Conservation (phyloP, 257 asterid genomes). For the Lycium ferocissimum region DNA sequence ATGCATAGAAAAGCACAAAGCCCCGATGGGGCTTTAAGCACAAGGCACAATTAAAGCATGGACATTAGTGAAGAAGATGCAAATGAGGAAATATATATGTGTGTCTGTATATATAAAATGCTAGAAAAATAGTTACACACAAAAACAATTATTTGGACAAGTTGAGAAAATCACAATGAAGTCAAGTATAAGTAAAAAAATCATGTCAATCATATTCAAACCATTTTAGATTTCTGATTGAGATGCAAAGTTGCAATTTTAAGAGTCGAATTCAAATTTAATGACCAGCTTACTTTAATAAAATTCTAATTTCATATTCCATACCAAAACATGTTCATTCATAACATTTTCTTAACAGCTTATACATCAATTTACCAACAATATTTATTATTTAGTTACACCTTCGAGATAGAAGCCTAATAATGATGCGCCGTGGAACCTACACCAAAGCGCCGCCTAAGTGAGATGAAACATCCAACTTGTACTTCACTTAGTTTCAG, state of each 20-base stretch:
- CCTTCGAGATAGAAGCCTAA: neutral
- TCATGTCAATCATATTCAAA: neutral
- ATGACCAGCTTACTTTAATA: neutral
- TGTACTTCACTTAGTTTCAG: neutral
- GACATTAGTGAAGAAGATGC: neutral
- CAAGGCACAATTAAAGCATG: neutral
- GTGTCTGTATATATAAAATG: neutral
- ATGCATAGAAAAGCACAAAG: neutral
- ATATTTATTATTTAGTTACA: neutral
- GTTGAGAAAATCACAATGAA: slow-evolving; percentile 5
- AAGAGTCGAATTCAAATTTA: neutral
- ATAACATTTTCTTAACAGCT: neutral
- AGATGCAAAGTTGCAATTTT: slow-evolving; percentile 7
- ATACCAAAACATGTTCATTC: neutral
- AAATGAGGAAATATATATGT: neutral
- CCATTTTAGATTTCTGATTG: neutral
- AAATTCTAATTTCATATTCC: neutral
- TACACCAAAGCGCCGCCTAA: neutral
- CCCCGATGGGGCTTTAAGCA: neutral
- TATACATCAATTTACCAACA: neutral
- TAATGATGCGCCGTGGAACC: neutral
- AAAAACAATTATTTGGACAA: neutral
- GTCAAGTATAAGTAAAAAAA: slow-evolving; percentile 9
- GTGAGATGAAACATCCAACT: neutral
- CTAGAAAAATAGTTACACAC: neutral